Evolutionary conservation across 768 basidiomycete species (phyloP).

Genomic region (Amanita rubescens): DNA sequence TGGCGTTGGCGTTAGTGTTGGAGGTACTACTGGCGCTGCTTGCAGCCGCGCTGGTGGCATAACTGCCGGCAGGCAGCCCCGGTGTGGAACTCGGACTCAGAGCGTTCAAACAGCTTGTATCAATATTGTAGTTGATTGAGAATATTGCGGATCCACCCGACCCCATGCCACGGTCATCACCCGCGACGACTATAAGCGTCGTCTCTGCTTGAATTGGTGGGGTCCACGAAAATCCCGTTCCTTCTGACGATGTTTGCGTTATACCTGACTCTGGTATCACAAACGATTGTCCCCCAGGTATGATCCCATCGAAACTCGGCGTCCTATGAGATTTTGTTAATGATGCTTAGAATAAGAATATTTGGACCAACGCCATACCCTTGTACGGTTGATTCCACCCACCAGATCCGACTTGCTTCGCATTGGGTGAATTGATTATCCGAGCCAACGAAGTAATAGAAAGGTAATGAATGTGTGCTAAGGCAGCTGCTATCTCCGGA

Average conservation of each 20-base stretch:
- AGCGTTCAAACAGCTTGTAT: slow-evolving; percentile 46
- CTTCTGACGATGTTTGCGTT: too few relatives aligned
- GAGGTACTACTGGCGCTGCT: too few relatives aligned
- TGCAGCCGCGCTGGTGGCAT: slow-evolving; percentile 47
- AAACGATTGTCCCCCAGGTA: slow-evolving; percentile 77
- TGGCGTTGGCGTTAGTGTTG: too few relatives aligned
- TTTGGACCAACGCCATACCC: slow-evolving; percentile 32
- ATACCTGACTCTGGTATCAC: slow-evolving; percentile 44
- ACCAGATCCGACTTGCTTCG: slow-evolving; percentile 54
- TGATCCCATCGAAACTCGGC: slow-evolving; percentile 58
- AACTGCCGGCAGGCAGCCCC: slow-evolving; percentile 63
- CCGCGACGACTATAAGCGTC: slow-evolving; percentile 56
- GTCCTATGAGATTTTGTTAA: slow-evolving; percentile 26
- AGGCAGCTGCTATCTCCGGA: slow-evolving; percentile 56
- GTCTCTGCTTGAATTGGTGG: slow-evolving; percentile 57
- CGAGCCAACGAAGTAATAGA: slow-evolving; percentile 55
- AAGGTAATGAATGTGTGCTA: slow-evolving; percentile 44
- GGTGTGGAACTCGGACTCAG: slow-evolving; percentile 72
- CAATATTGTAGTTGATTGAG: slow-evolving; percentile 38
- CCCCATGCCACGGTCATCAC: slow-evolving; percentile 63
- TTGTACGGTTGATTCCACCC: slow-evolving; percentile 39
- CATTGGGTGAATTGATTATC: slow-evolving; percentile 62
- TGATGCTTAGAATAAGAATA: not conserved
- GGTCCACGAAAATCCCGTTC: slow-evolving; percentile 66
- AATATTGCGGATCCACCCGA: slow-evolving; percentile 62